Base-by-base conservation (phyloP, 805 yeast genomes). In the Wickerhamomyces subpelliculosus region DNA sequence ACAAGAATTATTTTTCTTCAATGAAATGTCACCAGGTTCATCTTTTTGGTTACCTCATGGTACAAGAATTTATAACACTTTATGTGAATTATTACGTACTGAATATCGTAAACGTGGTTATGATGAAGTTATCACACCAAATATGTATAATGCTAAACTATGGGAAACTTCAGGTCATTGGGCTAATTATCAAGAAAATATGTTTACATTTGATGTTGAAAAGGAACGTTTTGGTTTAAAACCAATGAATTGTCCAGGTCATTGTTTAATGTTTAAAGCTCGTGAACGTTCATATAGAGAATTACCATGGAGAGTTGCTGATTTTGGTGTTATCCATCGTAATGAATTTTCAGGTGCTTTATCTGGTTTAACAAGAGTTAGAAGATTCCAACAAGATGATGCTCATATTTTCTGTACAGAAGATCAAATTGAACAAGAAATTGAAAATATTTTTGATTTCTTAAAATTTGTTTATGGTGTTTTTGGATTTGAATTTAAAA, bases 81-180 rank as follows among this genome's bases (percentile, higher is more conserved):
- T 93, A 62, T 78, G 80, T 51, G 88, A 84, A 24, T 65, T 87
- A 64, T 60, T 93, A 67, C 78, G 90, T 67, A 59, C 64, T 38
- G 95, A 93, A 69, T 93, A 93, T 68, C 80, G 83, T 58, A 79
- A 76, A 66, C 83, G 98, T 65, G 97, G 97, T 28, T 93, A 84
- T 64, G 96, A 93, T 47, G 99, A 93, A 70, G 98, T 93, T 49
- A 90, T 93, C 61, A 89, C 98, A 45, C 99, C 99, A 57, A 93
- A 93, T 71, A 93, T 93, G 97, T 93, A 77, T 77, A 90, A 89
- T 70, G 69, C 97, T 44, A 90, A 90, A 66, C 74, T 93, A 55
- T 93, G 99, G 99, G 95, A 90, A 70, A 84, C 93, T 39, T 89
- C 97, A 11, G 98, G 98, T 49, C 98, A 93, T 66, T 93, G 97